These are phyloP conservation scores for Aechmea fasciata DNA, from an alignment of 176 grass and related monocot species.

Conservation along the genomic window DNA sequence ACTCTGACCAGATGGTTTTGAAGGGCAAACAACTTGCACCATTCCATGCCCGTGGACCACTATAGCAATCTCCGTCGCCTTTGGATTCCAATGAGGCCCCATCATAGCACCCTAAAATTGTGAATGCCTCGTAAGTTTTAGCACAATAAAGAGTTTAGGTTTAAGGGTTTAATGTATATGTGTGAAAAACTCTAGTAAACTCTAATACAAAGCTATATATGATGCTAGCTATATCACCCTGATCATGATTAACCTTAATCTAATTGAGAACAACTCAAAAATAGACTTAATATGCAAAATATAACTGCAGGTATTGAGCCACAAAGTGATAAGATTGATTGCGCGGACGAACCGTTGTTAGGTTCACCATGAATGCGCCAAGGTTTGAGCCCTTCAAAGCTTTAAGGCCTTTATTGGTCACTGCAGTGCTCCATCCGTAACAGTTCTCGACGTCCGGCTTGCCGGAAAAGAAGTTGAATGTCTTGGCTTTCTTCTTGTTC, in stretches of 20 bases:
- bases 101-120: slow-evolving; percentile 68
- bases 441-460: slow-evolving; percentile 74
- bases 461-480: slow-evolving; percentile 70
- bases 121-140: not conserved
- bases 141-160: not conserved
- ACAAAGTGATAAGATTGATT: too few species aligned
- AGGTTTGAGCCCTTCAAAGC: slow-evolving; percentile 36
- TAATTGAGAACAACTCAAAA: too few species aligned
- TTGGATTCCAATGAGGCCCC: slow-evolving; percentile 93
- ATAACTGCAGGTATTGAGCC: too few species aligned
- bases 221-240: too few species aligned
- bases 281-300: too few species aligned
- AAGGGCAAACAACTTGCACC: slow-evolving; percentile 62
- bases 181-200: too few species aligned
- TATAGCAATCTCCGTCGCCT: slow-evolving; percentile 63
- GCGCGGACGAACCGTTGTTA: slow-evolving; percentile 41
- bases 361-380: slow-evolving; percentile 81
- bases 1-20: slow-evolving; percentile 18
- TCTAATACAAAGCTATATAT: too few species aligned
- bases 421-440: slow-evolving; percentile 72
- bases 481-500: slow-evolving; percentile 73
- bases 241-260: too few species aligned
- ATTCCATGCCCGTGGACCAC: slow-evolving; percentile 50
- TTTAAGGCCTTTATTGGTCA: slow-evolving; percentile 52
- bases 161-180: too few species aligned